Conservation (phyloP, 2,329 filamentous ascomycete genomes). For the Phialophora chinensis region DNA sequence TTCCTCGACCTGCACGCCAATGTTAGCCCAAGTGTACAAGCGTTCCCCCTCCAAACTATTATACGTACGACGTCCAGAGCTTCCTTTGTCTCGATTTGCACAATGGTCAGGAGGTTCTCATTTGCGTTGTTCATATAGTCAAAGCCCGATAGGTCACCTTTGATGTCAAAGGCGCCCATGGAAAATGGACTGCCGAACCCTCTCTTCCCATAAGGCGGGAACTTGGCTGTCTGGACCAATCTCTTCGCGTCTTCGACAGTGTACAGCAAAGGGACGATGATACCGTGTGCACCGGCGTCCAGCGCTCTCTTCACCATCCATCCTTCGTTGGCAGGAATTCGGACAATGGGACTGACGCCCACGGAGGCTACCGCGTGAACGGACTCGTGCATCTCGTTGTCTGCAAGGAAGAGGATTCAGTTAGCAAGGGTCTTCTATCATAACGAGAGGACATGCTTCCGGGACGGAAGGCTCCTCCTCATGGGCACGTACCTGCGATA, state of each 20-base stretch:
- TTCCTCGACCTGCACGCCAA: conserved; percentile 49
- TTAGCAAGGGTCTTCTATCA: neutral
- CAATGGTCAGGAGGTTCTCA: conserved; percentile 57
- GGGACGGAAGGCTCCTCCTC: neutral
- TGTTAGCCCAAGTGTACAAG: conserved; percentile 5
- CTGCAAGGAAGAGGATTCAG: conserved; percentile 19
- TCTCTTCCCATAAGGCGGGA: conserved; percentile 60
- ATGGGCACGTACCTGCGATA: conserved; percentile 54
- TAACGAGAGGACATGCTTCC: neutral
- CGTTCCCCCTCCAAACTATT: neutral
- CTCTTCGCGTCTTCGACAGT: conserved; percentile 59
- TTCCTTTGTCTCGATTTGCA: conserved; percentile 52
- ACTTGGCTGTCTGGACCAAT: conserved; percentile 61
- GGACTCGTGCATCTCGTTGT: conserved; percentile 60
- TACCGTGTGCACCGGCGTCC: conserved; percentile 65
- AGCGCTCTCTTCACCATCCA: conserved; percentile 69
- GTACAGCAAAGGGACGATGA: conserved; percentile 61
- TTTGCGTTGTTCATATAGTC: conserved; percentile 64
- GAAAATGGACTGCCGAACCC: conserved; percentile 64
- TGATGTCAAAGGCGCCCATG: conserved; percentile 51
- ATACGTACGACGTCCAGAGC: conserved; percentile 46
- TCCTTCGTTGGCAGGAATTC: conserved; percentile 62
- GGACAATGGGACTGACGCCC: conserved; percentile 53
- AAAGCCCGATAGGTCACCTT: conserved; percentile 46
- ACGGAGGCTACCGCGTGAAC: conserved; percentile 55